Conservation (phyloP, 2,329 filamentous ascomycete species). For the Thermomyces lanuginosus region DNA sequence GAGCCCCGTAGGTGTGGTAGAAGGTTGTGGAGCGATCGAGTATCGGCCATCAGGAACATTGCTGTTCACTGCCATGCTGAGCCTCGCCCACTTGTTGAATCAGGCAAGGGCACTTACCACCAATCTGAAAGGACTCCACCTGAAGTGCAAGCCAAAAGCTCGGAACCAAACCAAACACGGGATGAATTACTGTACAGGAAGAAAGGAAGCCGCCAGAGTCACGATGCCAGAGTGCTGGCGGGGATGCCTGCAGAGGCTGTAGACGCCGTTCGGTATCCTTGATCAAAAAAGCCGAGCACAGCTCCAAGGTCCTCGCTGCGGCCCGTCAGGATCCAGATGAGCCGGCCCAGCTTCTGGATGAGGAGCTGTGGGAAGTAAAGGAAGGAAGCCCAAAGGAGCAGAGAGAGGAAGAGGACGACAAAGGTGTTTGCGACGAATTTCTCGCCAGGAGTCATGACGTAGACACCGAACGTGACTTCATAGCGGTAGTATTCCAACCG, state of each 20-base stretch:
- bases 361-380: constrained; percentile 23
- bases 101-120: too few relatives aligned
- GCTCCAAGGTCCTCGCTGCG: constrained; percentile 16
- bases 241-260: constrained; percentile 1
- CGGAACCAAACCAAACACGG: background rate
- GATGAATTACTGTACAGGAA: background rate
- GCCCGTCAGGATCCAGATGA: constrained; percentile 24
- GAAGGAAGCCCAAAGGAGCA: constrained; percentile 22
- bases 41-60: too few relatives aligned
- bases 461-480: constrained; percentile 30
- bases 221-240: constrained; percentile 4
- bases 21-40: too few relatives aligned
- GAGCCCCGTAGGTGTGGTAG: too few relatives aligned
- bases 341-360: constrained; percentile 19
- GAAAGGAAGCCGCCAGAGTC: background rate
- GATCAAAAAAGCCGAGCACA: constrained; percentile 15
- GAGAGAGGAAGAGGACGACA: constrained; percentile 18
- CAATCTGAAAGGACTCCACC: too few relatives aligned
- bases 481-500: constrained; percentile 31
- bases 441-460: constrained; percentile 29
- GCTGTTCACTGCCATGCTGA: too few relatives aligned
- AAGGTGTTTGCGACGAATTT: constrained; percentile 28
- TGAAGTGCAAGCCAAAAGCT: too few relatives aligned
- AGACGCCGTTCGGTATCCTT: constrained; percentile 2
- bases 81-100: too few relatives aligned